Evolutionary conservation across 176 grass and related monocot species (phyloP).

Genomic region (Cenchrus fungigraminus): DNA sequence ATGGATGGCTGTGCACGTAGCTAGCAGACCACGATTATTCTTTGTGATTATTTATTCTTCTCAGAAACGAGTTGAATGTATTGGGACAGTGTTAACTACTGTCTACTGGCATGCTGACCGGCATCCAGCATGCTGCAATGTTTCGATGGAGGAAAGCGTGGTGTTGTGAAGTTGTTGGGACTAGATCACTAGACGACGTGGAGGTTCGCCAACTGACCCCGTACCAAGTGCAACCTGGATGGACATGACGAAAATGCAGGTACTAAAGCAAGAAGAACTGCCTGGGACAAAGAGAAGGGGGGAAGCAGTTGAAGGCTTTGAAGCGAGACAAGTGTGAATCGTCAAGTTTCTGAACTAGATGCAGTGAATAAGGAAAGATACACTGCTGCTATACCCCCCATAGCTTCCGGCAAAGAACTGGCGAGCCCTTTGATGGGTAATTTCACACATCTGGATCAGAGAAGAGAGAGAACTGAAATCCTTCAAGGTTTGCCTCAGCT

Average conservation of each 20-base stretch:
- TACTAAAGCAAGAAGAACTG: constrained; percentile 24
- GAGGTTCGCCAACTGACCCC: neutral
- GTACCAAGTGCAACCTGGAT: constrained; percentile 24
- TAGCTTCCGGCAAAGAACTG: constrained; percentile 27
- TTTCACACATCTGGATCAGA: neutral
- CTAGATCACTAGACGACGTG: neutral
- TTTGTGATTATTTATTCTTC: constrained; percentile 14
- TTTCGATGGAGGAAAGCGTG: constrained; percentile 12
- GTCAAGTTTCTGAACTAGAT: neutral
- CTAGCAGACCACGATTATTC: constrained; percentile 5
- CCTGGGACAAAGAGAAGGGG: neutral
- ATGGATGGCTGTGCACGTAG: neutral
- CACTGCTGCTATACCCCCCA: neutral
- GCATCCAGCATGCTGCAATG: neutral
- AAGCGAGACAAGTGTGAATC: neutral
- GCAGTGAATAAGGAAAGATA: neutral
- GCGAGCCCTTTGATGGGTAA: neutral
- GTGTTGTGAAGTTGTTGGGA: neutral
- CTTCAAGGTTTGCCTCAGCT: neutral
- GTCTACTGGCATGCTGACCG: constrained; percentile 15
- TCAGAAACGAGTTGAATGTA: neutral
- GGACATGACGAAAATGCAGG: constrained; percentile 9
- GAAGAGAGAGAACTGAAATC: constrained; percentile 10
- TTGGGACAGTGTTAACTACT: neutral
- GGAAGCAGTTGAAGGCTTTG: neutral